Evolutionary conservation across 805 yeast genomes (phyloP).

Genomic region (Candida ponderosae): DNA sequence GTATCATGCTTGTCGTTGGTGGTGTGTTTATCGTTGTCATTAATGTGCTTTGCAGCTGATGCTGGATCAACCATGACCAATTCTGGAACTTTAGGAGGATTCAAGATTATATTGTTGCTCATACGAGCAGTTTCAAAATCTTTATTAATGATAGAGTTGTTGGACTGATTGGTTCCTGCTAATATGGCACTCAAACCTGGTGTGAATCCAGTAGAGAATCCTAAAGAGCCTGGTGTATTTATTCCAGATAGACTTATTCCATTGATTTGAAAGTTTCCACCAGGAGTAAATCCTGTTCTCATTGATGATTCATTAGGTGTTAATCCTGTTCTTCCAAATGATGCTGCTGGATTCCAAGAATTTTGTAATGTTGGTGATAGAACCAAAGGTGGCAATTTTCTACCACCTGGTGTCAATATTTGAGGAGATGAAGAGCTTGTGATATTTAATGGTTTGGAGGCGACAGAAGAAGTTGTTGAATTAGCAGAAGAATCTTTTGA

Average conservation of each 20-base stretch:
- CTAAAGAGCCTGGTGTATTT: background rate
- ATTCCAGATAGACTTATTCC: constrained; percentile 19
- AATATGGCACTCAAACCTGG: constrained; percentile 29
- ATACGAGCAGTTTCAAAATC: constrained; percentile 11
- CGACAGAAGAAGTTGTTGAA: background rate
- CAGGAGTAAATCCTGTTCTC: constrained; percentile 69
- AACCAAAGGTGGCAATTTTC: constrained; percentile 43
- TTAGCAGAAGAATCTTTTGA: constrained; percentile 30
- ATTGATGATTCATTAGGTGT: constrained; percentile 72
- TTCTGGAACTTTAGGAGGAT: background rate
- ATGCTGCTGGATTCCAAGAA: constrained; percentile 12
- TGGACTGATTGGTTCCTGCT: constrained; percentile 3
- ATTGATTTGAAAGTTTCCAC: constrained; percentile 33
- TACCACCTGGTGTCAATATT: constrained; percentile 47
- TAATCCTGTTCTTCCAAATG: constrained; percentile 42
- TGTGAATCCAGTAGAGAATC: constrained; percentile 22
- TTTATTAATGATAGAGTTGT: constrained; percentile 3
- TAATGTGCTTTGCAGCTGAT: background rate
- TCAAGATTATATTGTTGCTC: background rate
- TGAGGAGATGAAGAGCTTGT: constrained; percentile 34
- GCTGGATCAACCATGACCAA: background rate
- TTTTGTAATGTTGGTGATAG: constrained; percentile 19
- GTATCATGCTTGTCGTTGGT: no score
- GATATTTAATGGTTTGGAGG: constrained; percentile 18
- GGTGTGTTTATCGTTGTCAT: no score